Conservation (phyloP, 2,329 filamentous ascomycete species). For the Fusarium incarnatum region DNA sequence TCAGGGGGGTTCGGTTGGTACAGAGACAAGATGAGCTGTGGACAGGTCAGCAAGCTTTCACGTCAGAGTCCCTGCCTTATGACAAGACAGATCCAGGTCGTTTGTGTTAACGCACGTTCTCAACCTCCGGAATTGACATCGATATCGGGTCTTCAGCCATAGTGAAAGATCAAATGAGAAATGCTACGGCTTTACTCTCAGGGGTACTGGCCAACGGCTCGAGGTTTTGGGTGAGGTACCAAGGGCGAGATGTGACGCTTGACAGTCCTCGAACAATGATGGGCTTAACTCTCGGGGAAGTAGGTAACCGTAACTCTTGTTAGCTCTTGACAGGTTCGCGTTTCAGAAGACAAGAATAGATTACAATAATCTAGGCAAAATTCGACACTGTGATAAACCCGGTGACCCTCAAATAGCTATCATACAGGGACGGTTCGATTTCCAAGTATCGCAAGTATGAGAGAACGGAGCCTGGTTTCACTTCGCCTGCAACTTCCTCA, state of each 20-base stretch:
- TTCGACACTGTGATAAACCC: not conserved
- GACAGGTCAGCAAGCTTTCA: conserved; percentile 23
- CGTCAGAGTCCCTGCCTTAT: not conserved
- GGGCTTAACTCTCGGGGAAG: not conserved
- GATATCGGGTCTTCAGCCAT: conserved; percentile 38
- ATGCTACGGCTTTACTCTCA: not conserved
- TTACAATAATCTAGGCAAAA: not conserved
- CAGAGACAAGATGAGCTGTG: conserved; percentile 62
- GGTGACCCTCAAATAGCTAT: not conserved
- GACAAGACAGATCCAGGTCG: not conserved
- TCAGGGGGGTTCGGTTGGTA: conserved; percentile 65
- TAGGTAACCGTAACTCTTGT: not conserved
- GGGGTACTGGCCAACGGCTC: not conserved
- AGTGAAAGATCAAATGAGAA: not conserved
- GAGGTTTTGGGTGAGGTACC: not conserved
- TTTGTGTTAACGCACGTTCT: conserved; percentile 30
- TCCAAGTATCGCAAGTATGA: not conserved
- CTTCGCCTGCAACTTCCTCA: not conserved
- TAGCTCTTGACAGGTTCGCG: not conserved
- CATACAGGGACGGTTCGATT: not conserved
- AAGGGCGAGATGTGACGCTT: not conserved
- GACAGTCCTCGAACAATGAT: not conserved
- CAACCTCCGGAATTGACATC: conserved; percentile 30
- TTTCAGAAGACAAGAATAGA: not conserved
- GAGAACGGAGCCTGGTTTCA: conserved; percentile 1